phyloP scores from a whole-genome alignment of 176 grass and related monocot genomes.

The Saccharum spontaneum region DNA sequence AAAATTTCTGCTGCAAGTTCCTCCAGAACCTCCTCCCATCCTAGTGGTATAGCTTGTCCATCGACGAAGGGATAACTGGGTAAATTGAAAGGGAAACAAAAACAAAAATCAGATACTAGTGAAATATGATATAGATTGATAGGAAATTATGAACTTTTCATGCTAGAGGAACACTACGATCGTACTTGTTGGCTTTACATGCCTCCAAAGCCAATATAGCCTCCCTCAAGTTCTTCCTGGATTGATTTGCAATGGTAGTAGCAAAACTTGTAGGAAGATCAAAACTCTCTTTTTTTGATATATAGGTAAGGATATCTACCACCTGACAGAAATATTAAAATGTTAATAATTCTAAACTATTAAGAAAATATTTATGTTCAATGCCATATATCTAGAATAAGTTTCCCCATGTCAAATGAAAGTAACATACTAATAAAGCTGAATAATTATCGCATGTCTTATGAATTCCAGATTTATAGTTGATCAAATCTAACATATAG shows the following conservation, averaged over 20 bases:
- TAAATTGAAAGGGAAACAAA: constrained; percentile 16
- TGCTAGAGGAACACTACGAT: background rate
- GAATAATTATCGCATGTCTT: background rate
- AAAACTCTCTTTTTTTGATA: constrained; percentile 58
- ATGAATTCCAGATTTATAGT: constrained; percentile 8
- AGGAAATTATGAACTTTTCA: background rate
- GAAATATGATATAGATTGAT: background rate
- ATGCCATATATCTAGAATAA: background rate
- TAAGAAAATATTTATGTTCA: constrained; percentile 12
- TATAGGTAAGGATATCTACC: constrained; percentile 57
- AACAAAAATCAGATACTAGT: background rate
- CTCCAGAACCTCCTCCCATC: constrained; percentile 58
- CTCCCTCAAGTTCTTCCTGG: constrained; percentile 63
- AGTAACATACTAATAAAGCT: background rate
- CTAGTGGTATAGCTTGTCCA: constrained; percentile 61
- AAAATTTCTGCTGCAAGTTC: constrained; percentile 69
- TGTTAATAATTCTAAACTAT: constrained; percentile 2
- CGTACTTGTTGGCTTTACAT: constrained; percentile 65
- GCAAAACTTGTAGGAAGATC: constrained; percentile 58
- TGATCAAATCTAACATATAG: background rate
- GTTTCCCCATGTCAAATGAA: constrained; percentile 18
- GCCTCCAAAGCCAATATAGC: constrained; percentile 73
- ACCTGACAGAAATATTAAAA: constrained; percentile 39
- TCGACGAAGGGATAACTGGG: constrained; percentile 64
- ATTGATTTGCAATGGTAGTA: constrained; percentile 50